Evolutionary conservation across 2,329 filamentous ascomycete genomes (phyloP), one percentile per base, ranked within the genome.

Genomic region (Penicillium sp.): DNA sequence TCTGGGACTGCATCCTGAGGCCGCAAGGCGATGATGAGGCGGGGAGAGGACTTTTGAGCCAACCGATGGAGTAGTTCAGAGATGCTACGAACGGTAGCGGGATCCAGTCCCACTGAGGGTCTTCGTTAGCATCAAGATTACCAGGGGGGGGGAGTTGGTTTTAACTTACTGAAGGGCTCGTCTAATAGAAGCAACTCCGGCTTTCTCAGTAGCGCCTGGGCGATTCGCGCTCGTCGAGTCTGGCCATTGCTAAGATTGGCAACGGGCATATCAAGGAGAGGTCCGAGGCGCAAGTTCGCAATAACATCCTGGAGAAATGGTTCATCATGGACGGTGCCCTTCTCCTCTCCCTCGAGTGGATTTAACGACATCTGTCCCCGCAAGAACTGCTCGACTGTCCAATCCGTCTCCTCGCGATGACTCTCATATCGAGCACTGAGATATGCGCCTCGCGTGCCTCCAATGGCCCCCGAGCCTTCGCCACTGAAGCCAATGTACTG

Each of bases 181-280:
- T 98, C 93, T 2, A 95, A 73, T 36, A 97, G 73, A 45, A 98
- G 61, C 8, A 95, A 76, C 63, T 94, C 86, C 0, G 93, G 93
- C 36, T 77, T 77, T 5, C 75, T 81, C 43, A 97, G 73, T 35
- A 98, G 68, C 0, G 90, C 89, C 54, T 88, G 86, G 2, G 89
- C 93, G 52, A 98, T 95, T 47, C 87, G 80, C 6, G 91, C 86
- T 39, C 93, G 75, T 48, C 91, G 76, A 5, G 86, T 91, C 67
- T 98, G 93, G 0, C 93, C 93, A 64, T 97, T 96, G 62, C 89
- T 96, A 39, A 98, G 69, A 62, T 93, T 94, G 16, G 86, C 80
- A 6, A 97, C 86, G 0, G 91, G 90, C 60, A 95, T 83, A 26
- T 85, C 77, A 1, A 94, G 70, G 31, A 97, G 72, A 7, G 76